Evolutionary conservation across 2,329 filamentous ascomycete genomes (phyloP), one percentile per base, ranked within the genome.

Genomic region (Tolypocladium tundrense): DNA sequence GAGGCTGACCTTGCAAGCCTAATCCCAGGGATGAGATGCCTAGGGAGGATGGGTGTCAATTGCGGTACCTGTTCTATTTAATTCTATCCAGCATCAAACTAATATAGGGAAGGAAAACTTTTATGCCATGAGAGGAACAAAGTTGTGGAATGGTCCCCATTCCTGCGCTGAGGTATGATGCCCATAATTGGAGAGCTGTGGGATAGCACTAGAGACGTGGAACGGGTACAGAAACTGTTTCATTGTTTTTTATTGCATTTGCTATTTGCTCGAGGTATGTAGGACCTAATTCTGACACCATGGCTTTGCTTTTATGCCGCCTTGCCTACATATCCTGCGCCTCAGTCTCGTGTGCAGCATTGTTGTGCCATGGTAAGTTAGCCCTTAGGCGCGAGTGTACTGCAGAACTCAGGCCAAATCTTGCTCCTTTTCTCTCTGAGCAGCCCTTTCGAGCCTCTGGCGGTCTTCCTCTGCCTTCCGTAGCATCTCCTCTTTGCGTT

Each of bases 401-500:
- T 8, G 48, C 48, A 50, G 10, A 2, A 9, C 11, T n/a, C 16
- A 52, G 10, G 48, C 48, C 31, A 37, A 13, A 11, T 35, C 48
- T 14, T 37, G 48, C 58, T 61, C 62, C 56, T 67, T 64, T 50
- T 65, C 63, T n/a, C 52, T 57, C 55, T 61, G 35, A 24, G 62
- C 63, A 8, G 60, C 58, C 31, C 64, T 64, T 55, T 70, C 66
- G 19, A 63, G 59, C 33, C 66, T 66, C 61, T 74, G 67, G 53
- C 65, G 58, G 58, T 69, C 54, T 61, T 73, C 72, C 43, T 77
- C 72, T 10, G 72, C 70, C 57, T 67, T 72, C 14, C 69, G 67
- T 57, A 72, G 67, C 71, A 79, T 70, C 62, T 79, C 76, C 35
- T 75, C 74, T 64, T 79, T 84, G 58, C 74, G 70, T 68, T 80